Conservation (phyloP, 1,284 basidiomycete species). For the Apiotrichum akiyoshidainum region DNA sequence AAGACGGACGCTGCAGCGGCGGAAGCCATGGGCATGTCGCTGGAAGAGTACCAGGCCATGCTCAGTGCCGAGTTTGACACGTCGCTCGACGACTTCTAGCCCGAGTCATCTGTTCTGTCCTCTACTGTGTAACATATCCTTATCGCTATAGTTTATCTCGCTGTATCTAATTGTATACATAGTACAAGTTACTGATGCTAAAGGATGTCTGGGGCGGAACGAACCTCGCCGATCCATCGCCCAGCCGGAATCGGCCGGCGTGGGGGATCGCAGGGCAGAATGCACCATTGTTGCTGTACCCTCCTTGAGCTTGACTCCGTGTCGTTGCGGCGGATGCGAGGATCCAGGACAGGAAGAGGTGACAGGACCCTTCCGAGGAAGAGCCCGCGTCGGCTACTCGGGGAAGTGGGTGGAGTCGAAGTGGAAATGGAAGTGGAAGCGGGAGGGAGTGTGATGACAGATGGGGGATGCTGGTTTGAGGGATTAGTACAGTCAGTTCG, state of each 20-base stretch:
- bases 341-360: slow-evolving; percentile 3
- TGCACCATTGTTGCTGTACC: slow-evolving; percentile 29
- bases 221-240: slow-evolving; percentile 23
- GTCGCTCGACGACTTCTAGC: slow-evolving; percentile 1
- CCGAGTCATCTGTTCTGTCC: no score
- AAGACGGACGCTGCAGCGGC: slow-evolving; percentile 2
- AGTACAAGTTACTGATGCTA: background rate
- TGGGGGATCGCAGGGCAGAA: slow-evolving; percentile 34
- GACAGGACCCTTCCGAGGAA: slow-evolving; percentile 2
- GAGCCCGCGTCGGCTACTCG: slow-evolving; percentile 7
- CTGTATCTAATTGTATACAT: background rate
- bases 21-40: slow-evolving; percentile 18
- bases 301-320: slow-evolving; percentile 12
- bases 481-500: slow-evolving; percentile 4
- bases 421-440: background rate
- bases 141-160: no score
- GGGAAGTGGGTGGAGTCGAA: background rate
- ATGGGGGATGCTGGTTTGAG: background rate
- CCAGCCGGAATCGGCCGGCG: slow-evolving; percentile 11
- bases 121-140: background rate
- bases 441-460: background rate
- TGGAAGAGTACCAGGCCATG: slow-evolving; percentile 45
- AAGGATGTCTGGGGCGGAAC: slow-evolving; percentile 37
- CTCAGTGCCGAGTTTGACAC: slow-evolving; percentile 30
- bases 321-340: slow-evolving; percentile 1